Base-by-base conservation (phyloP, 1,139 yeast genomes). In the Spencermartinsiella ligniputridi region DNA sequence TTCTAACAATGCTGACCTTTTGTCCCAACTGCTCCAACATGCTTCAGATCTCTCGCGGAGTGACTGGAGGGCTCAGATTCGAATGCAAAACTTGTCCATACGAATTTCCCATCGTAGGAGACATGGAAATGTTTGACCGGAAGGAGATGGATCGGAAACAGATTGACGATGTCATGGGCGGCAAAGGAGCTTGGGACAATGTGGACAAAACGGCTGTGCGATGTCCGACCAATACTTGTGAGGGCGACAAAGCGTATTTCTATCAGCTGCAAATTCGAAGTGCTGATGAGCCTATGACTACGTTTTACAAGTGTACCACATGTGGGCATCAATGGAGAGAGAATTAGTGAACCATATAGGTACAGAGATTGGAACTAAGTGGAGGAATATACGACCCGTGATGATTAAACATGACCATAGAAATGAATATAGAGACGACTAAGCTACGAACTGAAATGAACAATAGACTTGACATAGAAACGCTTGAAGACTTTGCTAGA, bases 281-380 rank as follows among this genome's bases (percentile, higher is more conserved):
- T 52, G 95, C 95, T 2, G 94, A 86, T 70, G 83, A 78, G 61
- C 84, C 97, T 24, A 90, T 92, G 97, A 92, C 97, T 1, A 90
- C 97, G 2, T 92, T 92, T 64, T 88, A 86, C 66, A 88, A 70
- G 66, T 92, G 98, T 71, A 89, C 88, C 39, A 83, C 79, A 53
- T 92, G 98, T 70, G 87, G 89, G 37, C 79, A 89, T 63, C 95
- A 92, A 67, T 92, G 98, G 98, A 83, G 96, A 69, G 98, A 92
- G 61, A 92, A 92, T 58, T 92, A 66, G 45, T 25, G 25, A 22
- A 22, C 11, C 11, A n/a, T n/a, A n/a, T n/a, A n/a, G n/a, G n/a
- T n/a, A n/a, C n/a, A n/a, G n/a, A n/a, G n/a, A n/a, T n/a, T n/a
- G n/a, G n/a, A n/a, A n/a, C n/a, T n/a, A n/a, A n/a, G n/a, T n/a